Evolutionary conservation across 2,329 filamentous ascomycete genomes (phyloP), one percentile per base, ranked within the genome.

Genomic region (Claviceps monticola): DNA sequence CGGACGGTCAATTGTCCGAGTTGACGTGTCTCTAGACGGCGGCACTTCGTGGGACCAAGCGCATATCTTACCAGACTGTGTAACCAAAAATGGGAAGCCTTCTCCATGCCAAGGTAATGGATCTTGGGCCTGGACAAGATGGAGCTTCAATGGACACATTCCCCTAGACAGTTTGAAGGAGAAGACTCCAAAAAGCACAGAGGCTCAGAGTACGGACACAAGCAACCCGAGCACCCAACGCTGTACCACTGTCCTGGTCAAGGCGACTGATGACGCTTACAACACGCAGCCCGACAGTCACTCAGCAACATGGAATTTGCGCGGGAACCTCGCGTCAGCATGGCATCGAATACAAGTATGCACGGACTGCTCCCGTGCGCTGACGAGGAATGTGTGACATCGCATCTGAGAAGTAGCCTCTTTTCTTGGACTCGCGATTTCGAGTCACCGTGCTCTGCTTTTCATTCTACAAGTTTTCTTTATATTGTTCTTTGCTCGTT

Each of bases 21-120:
- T 86, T 3, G 83, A 86, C 56, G 68, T 85, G 36, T 81, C 76
- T 53, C 67, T 80, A 34, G 82, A 86, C 59, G 78, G 76, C 23
- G 82, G 82, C 41, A 69, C 68, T 51, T 78, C 74, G 1, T 86
- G 82, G 82, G 73, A 77, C 51, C 80, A 84, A 59, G 83, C 82
- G 7, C 65, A 72, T 50, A 70, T 84, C 23, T 62, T 82, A 1
- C 71, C 76, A 50, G 76, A 80, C 58, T 68, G 70, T 54, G 59
- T 59, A 2, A 56, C 58, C 46, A 59, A 59, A 2, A 56, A 62
- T 21, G 63, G 57, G 11, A 49, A 54, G 0, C 54, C 60, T 2
- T 63, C 61, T 5, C 58, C 61, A 4, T 63, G 63, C 51, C 58
- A 69, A 34, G 74, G 72, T 1, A 67, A 73, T 56, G 79, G 71